Evolutionary conservation across 805 yeast genomes (phyloP).

Genomic region (Maudiozyma saulgeensis): DNA sequence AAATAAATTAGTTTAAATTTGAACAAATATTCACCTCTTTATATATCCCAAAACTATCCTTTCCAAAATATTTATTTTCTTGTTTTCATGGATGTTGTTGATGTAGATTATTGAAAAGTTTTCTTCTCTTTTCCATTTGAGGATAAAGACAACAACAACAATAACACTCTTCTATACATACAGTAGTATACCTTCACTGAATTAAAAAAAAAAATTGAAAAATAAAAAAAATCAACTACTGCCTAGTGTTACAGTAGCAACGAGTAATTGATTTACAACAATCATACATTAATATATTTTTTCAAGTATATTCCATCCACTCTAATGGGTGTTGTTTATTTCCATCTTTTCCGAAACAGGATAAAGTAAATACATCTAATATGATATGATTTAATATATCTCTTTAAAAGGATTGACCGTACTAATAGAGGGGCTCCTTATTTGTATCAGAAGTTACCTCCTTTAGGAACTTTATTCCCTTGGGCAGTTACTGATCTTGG

Average conservation of each 20-base stretch:
- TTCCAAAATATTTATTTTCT: background rate
- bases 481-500: background rate
- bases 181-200: too few relatives aligned
- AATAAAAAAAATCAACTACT: too few relatives aligned
- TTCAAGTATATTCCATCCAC: background rate
- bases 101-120: too few relatives aligned
- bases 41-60: background rate
- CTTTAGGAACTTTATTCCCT: background rate
- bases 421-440: background rate
- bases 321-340: background rate
- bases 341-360: background rate
- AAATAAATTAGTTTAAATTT: background rate
- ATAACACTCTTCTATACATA: too few relatives aligned
- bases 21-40: background rate
- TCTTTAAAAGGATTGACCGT: background rate
- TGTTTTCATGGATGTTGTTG: background rate
- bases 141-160: too few relatives aligned
- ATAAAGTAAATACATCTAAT: background rate
- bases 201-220: too few relatives aligned
- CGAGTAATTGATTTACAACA: too few relatives aligned
- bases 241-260: too few relatives aligned
- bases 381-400: background rate
- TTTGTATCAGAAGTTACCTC: background rate
- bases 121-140: too few relatives aligned
- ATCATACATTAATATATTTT: too few relatives aligned